phyloP scores from a whole-genome alignment of 2,329 filamentous ascomycete species.

The Ceratocystis harringtonii region DNA sequence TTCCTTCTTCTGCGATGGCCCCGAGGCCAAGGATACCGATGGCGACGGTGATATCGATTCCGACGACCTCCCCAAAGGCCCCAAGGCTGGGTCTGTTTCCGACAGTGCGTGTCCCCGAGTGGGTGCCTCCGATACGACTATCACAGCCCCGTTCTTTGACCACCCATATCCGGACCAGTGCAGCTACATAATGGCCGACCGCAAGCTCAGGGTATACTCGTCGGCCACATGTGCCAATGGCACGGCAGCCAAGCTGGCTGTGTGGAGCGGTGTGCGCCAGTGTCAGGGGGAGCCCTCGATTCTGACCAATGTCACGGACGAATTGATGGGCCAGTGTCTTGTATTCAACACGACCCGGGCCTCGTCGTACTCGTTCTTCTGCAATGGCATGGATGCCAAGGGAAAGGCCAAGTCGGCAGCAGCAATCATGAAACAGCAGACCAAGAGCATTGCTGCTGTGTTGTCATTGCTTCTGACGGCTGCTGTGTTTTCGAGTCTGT shows the following conservation, averaged over 20 bases:
- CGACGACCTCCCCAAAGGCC: conserved; percentile 12
- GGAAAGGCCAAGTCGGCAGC: conserved; percentile 13
- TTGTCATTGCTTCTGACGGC: conserved; percentile 11
- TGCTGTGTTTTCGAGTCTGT: conserved; percentile 14
- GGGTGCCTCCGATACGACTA: background rate
- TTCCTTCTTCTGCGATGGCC: conserved; percentile 17
- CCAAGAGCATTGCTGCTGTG: conserved; percentile 11
- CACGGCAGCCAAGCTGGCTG: conserved; percentile 20
- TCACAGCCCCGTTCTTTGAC: conserved; percentile 14
- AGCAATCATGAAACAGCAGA: conserved; percentile 10
- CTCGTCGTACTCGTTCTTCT: conserved; percentile 16
- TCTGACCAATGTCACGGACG: conserved; percentile 35
- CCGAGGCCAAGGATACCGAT: conserved; percentile 7
- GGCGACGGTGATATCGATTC: conserved; percentile 13
- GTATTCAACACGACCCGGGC: conserved; percentile 14
- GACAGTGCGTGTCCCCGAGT: conserved; percentile 14
- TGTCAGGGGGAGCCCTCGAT: conserved; percentile 62
- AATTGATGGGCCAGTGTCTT: conserved; percentile 19
- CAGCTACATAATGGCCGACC: conserved; percentile 15
- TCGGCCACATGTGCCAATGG: conserved; percentile 15
- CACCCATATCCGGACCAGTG: conserved; percentile 17
- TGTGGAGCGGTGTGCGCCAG: conserved; percentile 40
- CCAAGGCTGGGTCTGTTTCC: conserved; percentile 16
- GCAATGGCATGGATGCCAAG: conserved; percentile 15
- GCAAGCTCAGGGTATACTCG: conserved; percentile 16